These are phyloP conservation scores for Cornus suecica DNA, from an alignment of 148 eudicot species.

Conservation along the genomic window DNA sequence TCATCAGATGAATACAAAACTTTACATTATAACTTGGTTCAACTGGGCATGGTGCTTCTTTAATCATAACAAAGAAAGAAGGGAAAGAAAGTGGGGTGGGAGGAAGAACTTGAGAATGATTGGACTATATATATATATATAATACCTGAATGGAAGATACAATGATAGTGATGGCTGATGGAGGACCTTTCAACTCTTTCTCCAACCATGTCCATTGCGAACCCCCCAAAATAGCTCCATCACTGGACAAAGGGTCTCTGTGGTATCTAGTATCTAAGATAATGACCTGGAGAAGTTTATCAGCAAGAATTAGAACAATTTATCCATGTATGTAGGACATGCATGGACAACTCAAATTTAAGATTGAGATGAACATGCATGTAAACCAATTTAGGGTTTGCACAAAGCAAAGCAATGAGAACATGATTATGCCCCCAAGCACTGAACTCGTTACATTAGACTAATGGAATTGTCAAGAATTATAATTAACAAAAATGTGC, in stretches of 20 bases:
- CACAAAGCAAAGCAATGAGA: not conserved
- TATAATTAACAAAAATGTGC: not conserved
- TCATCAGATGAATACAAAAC: not conserved
- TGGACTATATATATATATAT: not conserved
- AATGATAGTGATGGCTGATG: constrained; percentile 56
- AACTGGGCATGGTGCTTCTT: not conserved
- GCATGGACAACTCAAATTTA: not conserved
- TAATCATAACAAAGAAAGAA: not conserved
- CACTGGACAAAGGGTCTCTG: constrained; percentile 65
- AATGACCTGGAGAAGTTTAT: constrained; percentile 50
- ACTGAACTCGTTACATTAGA: not conserved
- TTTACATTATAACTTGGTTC: not conserved
- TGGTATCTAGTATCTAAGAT: constrained; percentile 74
- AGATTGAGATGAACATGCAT: constrained; percentile 1
- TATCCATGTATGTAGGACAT: constrained; percentile 8
- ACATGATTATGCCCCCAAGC: no score
- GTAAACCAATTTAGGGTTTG: not conserved
- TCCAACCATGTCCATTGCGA: constrained; percentile 73
- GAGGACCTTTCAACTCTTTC: constrained; percentile 49
- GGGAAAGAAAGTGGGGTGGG: no score
- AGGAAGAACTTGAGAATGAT: not conserved
- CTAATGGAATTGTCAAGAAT: not conserved
- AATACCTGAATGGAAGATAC: constrained; percentile 77
- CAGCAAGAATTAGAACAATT: constrained; percentile 10
- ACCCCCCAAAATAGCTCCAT: constrained; percentile 66